Base-by-base conservation (phyloP, 192 early-diverging fungal species). In the Mortierella claussenii region DNA sequence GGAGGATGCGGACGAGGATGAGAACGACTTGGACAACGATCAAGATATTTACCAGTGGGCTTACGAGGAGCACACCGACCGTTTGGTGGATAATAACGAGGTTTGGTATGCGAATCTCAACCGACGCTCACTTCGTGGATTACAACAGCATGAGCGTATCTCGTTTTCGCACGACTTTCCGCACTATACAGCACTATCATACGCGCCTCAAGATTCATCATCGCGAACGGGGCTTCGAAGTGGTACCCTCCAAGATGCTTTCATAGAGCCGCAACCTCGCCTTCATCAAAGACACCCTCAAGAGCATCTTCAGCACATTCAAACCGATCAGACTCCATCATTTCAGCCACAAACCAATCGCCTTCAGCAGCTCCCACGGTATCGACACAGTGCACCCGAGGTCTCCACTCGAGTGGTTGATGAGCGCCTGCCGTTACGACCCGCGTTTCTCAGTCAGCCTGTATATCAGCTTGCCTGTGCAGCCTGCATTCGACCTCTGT, bases 391-490 rank as follows among this genome's bases (percentile, higher is more conserved):
- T 4, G 18, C 15, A 12, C 12, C 28, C 17, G 53, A 56, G 15
- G 26, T 2, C 17, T 26, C 50, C 17, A 30, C 21, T 5, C 23
- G 23, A 31, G 53, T 51, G 0, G 33, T 36, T 1, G 64, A 56
- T 3, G 43, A n/a, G n/a, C n/a, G 49, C 30, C 59, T 55, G 5
- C 30, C 15, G 24, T 50, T 59, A 44, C 43, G 73, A 34, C 64
- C 73, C 0, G 73, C 73, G 0, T 67, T 76, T 18, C 42, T 76
- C 26, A 76, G 46, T 23, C 73, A 76, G 30, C 73, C 73, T 5
- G 73, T 76, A 23, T 76, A 76, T 32, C 73, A 76, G 31, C 73
- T 76, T 24, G 64, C 73, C 12, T 76, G 73, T 44, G 64, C 64
- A 10, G 63, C 73, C 0, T 76, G 73, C 36, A 62, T 76, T 34